Evolutionary conservation across 2,329 filamentous ascomycete genomes (phyloP).

Genomic region (Diaporthe caulivora): DNA sequence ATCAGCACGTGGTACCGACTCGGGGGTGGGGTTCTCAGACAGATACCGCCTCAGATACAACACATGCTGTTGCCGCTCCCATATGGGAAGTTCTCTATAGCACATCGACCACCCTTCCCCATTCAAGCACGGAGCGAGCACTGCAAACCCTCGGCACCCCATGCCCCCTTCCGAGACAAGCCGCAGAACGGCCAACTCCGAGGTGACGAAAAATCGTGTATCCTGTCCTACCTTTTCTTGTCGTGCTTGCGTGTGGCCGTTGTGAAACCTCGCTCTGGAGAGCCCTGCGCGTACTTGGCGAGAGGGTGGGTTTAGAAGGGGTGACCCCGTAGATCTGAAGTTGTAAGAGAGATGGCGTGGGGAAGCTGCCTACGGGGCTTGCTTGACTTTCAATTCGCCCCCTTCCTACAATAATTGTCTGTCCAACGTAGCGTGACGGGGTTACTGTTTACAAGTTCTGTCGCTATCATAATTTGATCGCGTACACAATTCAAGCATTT

Average conservation of each 20-base stretch:
- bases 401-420: slow-evolving; percentile 2
- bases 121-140: background rate
- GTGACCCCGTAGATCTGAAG: no score
- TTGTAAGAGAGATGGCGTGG: background rate
- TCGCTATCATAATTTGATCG: background rate
- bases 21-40: background rate
- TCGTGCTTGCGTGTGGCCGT: background rate
- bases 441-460: background rate
- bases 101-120: background rate
- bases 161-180: slow-evolving; percentile 11
- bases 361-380: no score
- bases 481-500: background rate
- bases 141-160: background rate
- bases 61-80: background rate
- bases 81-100: slow-evolving; percentile 1
- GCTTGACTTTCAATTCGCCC: background rate
- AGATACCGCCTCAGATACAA: slow-evolving; percentile 17
- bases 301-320: background rate
- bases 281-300: background rate
- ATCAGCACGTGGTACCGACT: slow-evolving; percentile 3
- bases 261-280: slow-evolving; percentile 20
- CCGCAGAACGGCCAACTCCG: slow-evolving; percentile 17
- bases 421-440: slow-evolving; percentile 5
- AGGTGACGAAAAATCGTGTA: background rate
- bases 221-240: slow-evolving; percentile 2